A percentile compares a stretch with the other conserved stretches of the same genome.
Conservation (phyloP, 306 rosid genomes). For the Sesbania bispinosa region DNA sequence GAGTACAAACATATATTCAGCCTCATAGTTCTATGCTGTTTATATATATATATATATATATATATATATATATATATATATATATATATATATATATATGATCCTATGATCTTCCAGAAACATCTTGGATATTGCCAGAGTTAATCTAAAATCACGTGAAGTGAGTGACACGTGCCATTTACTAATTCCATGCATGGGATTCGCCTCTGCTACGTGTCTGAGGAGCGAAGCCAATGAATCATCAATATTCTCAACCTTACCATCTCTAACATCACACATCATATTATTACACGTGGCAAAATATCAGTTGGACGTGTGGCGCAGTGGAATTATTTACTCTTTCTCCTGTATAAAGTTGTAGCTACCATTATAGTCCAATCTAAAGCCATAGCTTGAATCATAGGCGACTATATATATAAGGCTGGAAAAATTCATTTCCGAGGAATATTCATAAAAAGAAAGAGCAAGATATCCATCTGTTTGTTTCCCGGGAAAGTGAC, state of each 20-base stretch:
- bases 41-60: no score
- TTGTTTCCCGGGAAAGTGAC: slow-evolving; percentile 37
- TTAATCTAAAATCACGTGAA: neutral
- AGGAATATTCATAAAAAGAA: neutral
- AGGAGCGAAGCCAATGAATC: neutral
- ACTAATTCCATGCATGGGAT: slow-evolving; percentile 29
- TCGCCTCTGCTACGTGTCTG: slow-evolving; percentile 18
- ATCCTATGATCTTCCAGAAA: neutral
- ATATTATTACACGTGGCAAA: slow-evolving; percentile 31
- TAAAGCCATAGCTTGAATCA: neutral
- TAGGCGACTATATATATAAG: neutral
- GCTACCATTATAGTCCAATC: neutral
- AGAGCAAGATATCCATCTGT: neutral
- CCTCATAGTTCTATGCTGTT: no score
- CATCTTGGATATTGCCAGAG: neutral
- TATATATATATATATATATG: no score
- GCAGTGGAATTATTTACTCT: neutral
- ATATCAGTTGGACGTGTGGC: slow-evolving; percentile 26
- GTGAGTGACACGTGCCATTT: slow-evolving; percentile 27
- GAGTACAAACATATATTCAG: no score
- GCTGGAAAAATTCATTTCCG: neutral
- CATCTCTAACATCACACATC: slow-evolving; percentile 17
- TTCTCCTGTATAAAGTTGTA: neutral
- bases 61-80: no score
- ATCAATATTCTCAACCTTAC: neutral